These are phyloP conservation scores for Lithohypha guttulata DNA, from an alignment of 2,329 filamentous ascomycete species.

Conservation along the genomic window DNA sequence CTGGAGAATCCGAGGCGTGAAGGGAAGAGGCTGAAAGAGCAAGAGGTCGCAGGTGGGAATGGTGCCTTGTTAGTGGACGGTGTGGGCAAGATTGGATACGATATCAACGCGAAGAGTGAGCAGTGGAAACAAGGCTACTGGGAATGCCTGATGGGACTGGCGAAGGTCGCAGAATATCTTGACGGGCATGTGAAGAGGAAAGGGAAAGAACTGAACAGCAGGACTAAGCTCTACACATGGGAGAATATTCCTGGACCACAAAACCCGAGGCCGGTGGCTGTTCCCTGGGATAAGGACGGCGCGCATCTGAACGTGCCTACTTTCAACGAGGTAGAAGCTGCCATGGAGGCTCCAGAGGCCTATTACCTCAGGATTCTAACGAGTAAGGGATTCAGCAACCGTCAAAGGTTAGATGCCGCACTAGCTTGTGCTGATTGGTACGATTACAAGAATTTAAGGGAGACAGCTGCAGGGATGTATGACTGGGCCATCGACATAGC, in stretches of 20 bases:
- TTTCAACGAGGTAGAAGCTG: constrained; percentile 63
- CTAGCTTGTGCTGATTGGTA: constrained; percentile 77
- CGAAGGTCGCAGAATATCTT: constrained; percentile 65
- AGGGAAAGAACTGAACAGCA: constrained; percentile 33
- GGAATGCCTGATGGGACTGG: constrained; percentile 66
- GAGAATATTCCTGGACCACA: constrained; percentile 70
- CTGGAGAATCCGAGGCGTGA: constrained; percentile 61
- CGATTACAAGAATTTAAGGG: constrained; percentile 59
- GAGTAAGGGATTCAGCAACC: constrained; percentile 65
- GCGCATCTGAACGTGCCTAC: constrained; percentile 42
- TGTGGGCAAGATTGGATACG: constrained; percentile 44
- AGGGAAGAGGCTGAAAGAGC: constrained; percentile 52
- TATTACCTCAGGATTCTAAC: constrained; percentile 76
- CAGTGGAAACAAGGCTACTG: constrained; percentile 81
- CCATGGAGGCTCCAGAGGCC: constrained; percentile 59
- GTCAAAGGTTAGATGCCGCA: constrained; percentile 70
- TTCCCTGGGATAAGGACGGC: constrained; percentile 48
- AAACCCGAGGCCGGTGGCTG: constrained; percentile 67
- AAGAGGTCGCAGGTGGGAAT: constrained; percentile 35
- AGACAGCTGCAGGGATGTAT: constrained; percentile 62
- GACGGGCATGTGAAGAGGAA: constrained; percentile 62
- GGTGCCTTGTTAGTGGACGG: constrained; percentile 39
- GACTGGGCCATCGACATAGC: constrained; percentile 67
- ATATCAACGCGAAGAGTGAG: constrained; percentile 66
- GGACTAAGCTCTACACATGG: constrained; percentile 47